Conservation (phyloP, 2,329 filamentous ascomycete genomes). For the Tolypocladium paradoxum region DNA sequence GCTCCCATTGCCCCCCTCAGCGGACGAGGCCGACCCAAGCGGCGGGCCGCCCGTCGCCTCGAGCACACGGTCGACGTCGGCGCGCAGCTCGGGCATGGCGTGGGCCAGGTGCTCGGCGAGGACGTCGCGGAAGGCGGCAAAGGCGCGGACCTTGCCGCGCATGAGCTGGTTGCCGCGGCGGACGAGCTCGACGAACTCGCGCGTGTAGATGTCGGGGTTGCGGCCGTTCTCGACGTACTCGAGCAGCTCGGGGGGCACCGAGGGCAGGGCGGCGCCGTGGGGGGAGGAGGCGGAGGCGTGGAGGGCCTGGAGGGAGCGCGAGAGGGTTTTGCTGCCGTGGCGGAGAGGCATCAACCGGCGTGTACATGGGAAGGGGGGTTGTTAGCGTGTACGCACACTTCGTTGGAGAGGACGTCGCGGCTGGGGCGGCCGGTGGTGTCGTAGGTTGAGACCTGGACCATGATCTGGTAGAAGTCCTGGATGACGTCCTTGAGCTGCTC, state of each 20-base stretch:
- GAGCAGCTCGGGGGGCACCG: conserved; percentile 51
- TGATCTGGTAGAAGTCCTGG: conserved; percentile 52
- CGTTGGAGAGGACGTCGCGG: conserved; percentile 43
- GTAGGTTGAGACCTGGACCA: conserved; percentile 53
- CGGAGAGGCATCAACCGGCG: too few species aligned
- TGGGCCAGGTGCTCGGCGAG: conserved; percentile 46
- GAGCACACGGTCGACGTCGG: conserved; percentile 41
- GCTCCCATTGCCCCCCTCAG: not conserved
- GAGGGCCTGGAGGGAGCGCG: conserved; percentile 24
- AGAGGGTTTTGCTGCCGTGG: conserved; percentile 31
- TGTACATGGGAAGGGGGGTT: not conserved
- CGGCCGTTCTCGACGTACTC: conserved; percentile 61
- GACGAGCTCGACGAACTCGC: conserved; percentile 62
- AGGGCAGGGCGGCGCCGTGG: conserved; percentile 28
- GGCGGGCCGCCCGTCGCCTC: conserved; percentile 29
- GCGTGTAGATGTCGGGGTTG: conserved; percentile 65
- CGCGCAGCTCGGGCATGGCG: conserved; percentile 48
- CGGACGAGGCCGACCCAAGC: not conserved
- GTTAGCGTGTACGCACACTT: conserved; percentile 28
- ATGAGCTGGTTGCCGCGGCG: conserved; percentile 55
- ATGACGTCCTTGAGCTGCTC: conserved; percentile 52
- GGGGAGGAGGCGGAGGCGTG: conserved; percentile 30
- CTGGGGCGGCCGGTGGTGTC: conserved; percentile 40
- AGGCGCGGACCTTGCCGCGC: conserved; percentile 53
- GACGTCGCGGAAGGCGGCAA: conserved; percentile 49